These are phyloP conservation scores for Verruconis gallopava DNA, from an alignment of 2,329 filamentous ascomycete species.

Conservation along the genomic window DNA sequence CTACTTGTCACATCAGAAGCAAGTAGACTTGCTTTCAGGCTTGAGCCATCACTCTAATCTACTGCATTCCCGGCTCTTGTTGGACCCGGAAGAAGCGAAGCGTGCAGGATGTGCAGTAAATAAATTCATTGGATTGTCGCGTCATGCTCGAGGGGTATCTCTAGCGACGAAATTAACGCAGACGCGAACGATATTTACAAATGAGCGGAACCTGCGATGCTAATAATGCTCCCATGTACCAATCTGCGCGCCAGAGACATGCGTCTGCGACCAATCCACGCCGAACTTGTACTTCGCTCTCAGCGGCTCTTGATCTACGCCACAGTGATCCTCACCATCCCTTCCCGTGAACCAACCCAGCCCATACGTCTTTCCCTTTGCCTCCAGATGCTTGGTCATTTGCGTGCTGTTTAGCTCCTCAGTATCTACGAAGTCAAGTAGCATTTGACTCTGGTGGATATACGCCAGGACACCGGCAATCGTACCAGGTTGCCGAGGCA, in stretches of 20 bases:
- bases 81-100: too few species aligned
- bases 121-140: too few species aligned
- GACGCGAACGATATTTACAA: too few species aligned
- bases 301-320: slow-evolving; percentile 65
- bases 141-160: too few species aligned
- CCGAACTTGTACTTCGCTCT: slow-evolving; percentile 53
- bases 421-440: slow-evolving; percentile 61
- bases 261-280: slow-evolving; percentile 23
- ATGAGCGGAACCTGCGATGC: too few species aligned
- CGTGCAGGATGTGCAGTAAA: too few species aligned
- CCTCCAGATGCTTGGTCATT: slow-evolving; percentile 49
- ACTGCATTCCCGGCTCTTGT: too few species aligned
- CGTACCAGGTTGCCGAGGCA: slow-evolving; percentile 66
- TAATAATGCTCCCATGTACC: slow-evolving; percentile 18
- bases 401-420: slow-evolving; percentile 46
- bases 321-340: slow-evolving; percentile 61
- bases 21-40: too few species aligned
- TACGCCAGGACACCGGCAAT: slow-evolving; percentile 65
- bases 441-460: slow-evolving; percentile 70
- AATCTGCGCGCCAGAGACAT: slow-evolving; percentile 20
- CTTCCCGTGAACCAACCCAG: slow-evolving; percentile 65
- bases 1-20: too few species aligned
- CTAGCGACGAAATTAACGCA: too few species aligned
- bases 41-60: too few species aligned
- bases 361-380: slow-evolving; percentile 55